Conservation (phyloP, 352 stramenopile species). For the Saprolegnia parasitica region DNA sequence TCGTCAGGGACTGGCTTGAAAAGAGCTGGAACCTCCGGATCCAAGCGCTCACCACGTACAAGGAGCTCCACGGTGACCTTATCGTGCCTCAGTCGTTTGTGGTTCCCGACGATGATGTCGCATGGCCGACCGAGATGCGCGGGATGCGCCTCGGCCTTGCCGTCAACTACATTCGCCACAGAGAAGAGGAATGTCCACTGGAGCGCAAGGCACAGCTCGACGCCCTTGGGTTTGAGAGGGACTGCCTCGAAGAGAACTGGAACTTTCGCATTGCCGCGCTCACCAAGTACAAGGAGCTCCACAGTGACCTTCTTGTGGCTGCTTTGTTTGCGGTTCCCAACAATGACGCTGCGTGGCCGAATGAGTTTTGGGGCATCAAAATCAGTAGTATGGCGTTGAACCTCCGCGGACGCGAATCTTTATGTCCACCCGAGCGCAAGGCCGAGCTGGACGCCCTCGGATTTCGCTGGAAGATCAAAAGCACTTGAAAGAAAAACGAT, state of each 20-base stretch:
- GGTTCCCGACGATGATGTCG: not conserved
- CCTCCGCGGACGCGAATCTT: not conserved
- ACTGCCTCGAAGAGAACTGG: conserved; percentile 21
- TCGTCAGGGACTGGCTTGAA: conserved; percentile 53
- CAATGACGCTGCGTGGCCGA: conserved; percentile 30
- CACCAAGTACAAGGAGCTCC: conserved; percentile 11
- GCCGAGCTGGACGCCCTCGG: conserved; percentile 16
- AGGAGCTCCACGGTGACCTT: conserved; percentile 12
- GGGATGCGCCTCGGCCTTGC: conserved; percentile 9
- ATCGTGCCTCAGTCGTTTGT: not conserved
- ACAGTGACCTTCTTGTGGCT: conserved; percentile 11
- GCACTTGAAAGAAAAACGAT: too few species aligned
- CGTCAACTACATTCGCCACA: conserved; percentile 9
- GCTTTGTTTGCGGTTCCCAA: conserved; percentile 16
- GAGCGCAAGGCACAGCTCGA: conserved; percentile 15
- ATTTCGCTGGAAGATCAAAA: conserved; percentile 25
- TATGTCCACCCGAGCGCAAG: conserved; percentile 14
- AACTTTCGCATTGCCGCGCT: conserved; percentile 8
- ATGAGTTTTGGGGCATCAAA: conserved; percentile 14
- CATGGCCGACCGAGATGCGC: conserved; percentile 8
- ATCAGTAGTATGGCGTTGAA: conserved; percentile 8
- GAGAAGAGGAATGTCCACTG: not conserved
- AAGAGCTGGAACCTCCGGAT: not conserved
- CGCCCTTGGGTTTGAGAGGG: conserved; percentile 19
- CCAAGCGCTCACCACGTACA: not conserved